Base-by-base conservation (phyloP, 2,329 filamentous ascomycete species). In the Hysterium pulicare region DNA sequence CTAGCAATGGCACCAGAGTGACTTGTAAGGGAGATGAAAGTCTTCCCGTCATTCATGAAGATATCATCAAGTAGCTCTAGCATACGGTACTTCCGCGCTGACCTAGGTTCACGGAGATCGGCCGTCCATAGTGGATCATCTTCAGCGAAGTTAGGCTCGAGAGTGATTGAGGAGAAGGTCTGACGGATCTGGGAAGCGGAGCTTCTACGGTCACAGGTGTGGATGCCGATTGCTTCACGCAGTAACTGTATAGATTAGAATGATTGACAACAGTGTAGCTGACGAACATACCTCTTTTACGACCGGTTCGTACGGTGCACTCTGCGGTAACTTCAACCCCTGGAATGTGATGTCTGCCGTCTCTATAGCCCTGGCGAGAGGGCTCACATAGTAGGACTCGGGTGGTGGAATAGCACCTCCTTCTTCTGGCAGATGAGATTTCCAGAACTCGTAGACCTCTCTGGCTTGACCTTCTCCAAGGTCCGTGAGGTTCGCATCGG, bases 181-280 rank as follows among this genome's bases (percentile, higher is more conserved):
- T 61, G 46, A 3, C 63, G 60, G 45, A 86, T 78, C 38, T 74
- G 66, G 1, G 73, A 69, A 46, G 70, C 73, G 45, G 69, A 74
- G 13, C 73, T 76, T 13, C 84, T 74, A 20, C 77, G 73, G 61
- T 87, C 82, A 57, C 84, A 87, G 0, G 83, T 86, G 55, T 86
- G 84, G 15, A 82, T 76, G 38, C 78, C 81, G 38, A 87, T 76
- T 3, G 77, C 77, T 62, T 87, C 84, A 23, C 83, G 74, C 48
- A 86, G 68, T 22, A 78, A 62, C 68, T 71, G n/a, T 31, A 30
- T 17, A 17, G 17, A 28, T 41, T 20, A 41, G 30, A 13, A 11
- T 20, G 7, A 40, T 4, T 23, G 16, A 13, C 10, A 16, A n/a
- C n/a, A 23, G 15, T 19, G 19, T 13, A 33, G 19, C n/a, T 10